Base-by-base conservation (phyloP, 192 early-diverging fungal genomes). In the Backusella parvicylindrica region DNA sequence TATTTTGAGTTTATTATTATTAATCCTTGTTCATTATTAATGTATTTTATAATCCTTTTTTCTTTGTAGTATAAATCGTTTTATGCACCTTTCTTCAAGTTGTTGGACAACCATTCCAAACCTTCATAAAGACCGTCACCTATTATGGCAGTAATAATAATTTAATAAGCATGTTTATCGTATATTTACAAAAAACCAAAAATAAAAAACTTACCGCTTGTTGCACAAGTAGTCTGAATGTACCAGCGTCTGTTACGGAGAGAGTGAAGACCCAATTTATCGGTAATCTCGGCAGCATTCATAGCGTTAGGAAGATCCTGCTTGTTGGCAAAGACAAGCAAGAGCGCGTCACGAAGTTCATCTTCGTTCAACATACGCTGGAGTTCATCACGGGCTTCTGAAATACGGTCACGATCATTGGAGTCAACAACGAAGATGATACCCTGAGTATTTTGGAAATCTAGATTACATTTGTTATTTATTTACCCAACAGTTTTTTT, bases 91-190 rank as follows among this genome's bases (percentile, higher is more conserved):
- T 71, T 75, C 79, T 85, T 86, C 81, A 88, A 80, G 76, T 87
- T 91, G 82, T 78, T 89, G 72, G 88, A 91, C 81, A 97, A 87
- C 96, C 96, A 98, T 77, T 96, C 95, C 72, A 98, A 86, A 81
- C 96, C 97, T 85, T 99, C 96, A 84, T 96, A 97, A 67, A 99
- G 91, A 79, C 97, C 97, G 79, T 99, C 96, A 72, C 97, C 96
- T 74, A 74, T 21, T 43, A 38, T 38, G 11, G 26, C 53, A 60
- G 8, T 0, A 60, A 28, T 12, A 50, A 28, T 43, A 43, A 43
- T 12, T n/a, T 12, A 28, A 28, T 60, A 60, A 13, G 11, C 1
- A 28, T 13, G 13, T 60, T 21, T 12, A 60, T 26, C 4, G n/a
- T 11, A 60, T 28, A 28, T 60, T 28, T 12, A 26, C 7, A 26